Base-by-base conservation (phyloP, 306 rosid species). In the Hylodesmum podocarpum region DNA sequence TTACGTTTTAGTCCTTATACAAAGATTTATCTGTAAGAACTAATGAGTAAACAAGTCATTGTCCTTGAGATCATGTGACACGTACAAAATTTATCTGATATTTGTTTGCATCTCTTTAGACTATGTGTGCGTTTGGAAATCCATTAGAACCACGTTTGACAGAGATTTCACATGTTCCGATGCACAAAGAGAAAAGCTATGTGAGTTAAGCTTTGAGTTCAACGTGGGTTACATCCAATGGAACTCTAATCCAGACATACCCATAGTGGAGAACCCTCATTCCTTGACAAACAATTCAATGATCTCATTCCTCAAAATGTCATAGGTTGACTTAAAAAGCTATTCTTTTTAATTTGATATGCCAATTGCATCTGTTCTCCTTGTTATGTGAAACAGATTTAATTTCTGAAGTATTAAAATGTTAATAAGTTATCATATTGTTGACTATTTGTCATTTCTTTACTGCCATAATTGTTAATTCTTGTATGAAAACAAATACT, bases 391-490 rank as follows among this genome's bases (percentile, higher is more conserved):
- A 31, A 40, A 64, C n/a, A 63, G 6, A 25, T 63, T 50, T 39
- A 63, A 50, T 46, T 79, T 37, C 24, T 50, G 83, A 72, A 64
- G 16, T 53, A 6, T 62, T 41, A 64, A 64, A 64, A 64, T 63
- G 40, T 15, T 13, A 41, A 53, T 63, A 39, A 12, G 29, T 16
- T 65, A 29, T 53, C 49, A 18, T 18, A 5, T 50, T 14, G 3
- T 70, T 72, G 66, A 21, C 28, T 62, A 13, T 79, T 61, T 15
- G 29, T 29, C 67, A 79, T 63, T 79, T 72, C 50, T 13, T 63
- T 66, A 24, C 40, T 70, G 15, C 10, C 41, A 31, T 40, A 55
- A 21, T 19, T 21, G 25, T 34, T 37, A 25, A 22, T 31, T 49
- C 37, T 14, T 72, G 21, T 14, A 72, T 72, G 50, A 53, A 51